Base-by-base conservation (phyloP, 176 grass and related monocot species). In the Bromus sterilis region DNA sequence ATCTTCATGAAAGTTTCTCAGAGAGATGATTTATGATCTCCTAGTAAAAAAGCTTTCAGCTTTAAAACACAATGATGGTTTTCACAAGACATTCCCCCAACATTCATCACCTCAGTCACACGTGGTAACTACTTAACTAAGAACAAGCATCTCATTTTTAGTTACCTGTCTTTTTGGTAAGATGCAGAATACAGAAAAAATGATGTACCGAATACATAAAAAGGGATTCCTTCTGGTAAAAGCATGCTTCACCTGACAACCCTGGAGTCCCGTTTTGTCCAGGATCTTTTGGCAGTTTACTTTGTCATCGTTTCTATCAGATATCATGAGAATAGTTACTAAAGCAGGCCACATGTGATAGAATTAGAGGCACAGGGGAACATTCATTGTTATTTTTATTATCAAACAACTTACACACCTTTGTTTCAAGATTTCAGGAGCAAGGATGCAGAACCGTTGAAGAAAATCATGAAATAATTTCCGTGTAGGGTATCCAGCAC, bases 401-500 rank as follows among this genome's bases (percentile, higher is more conserved):
- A 35, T 73, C 56, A 81, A 86, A 73, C 13, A 42, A 18, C 29
- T 18, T 31, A 35, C 81, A 85, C 89, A 94, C 92, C 85, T 90
- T 92, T 80, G 84, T 49, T 82, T 93, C 63, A 85, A 36, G 85
- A 94, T 49, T 82, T 92, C 92, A 75, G 95, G 90, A 78, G 87
- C 92, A 78, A 97, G 88, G 90, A 97, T 75, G 25, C 35, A 30
- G 80, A 97, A 97, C 42, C 92, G 90, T 84, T 83, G 85, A 77
- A 92, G 77, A 86, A 97, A 97, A 82, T 97, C 92, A 78, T 41
- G 84, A 90, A 94, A 97, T 46, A 91, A 86, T 78, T 93, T 97
- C 81, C 91, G 83, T 81, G 94, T 97, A 75, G 94, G 94, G 88
- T 94, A 97, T 88, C 94, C 94, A 87, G 88, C 91, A 90, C 94